Conservation (phyloP, 805 yeast species). For the Candida sithepensis region DNA sequence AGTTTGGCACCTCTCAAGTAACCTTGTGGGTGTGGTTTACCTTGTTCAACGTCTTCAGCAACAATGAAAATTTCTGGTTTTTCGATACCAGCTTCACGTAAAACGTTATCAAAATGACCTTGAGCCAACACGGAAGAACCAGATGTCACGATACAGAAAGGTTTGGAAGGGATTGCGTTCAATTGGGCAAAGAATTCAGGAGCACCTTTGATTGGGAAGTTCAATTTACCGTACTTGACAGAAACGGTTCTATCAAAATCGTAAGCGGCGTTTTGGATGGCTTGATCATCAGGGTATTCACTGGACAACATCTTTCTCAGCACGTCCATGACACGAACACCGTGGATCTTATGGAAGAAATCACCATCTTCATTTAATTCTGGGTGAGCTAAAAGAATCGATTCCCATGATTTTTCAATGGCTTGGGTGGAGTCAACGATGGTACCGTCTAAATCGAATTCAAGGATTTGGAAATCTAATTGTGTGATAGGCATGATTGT, state of each 20-base stretch:
- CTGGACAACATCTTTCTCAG: conserved; percentile 65
- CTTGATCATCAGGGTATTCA: conserved; percentile 14
- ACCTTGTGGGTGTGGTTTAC: conserved; percentile 88
- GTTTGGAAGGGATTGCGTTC: conserved; percentile 40
- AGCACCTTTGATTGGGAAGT: conserved; percentile 76
- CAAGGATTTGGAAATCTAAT: conserved; percentile 23
- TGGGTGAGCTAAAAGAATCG: conserved; percentile 64
- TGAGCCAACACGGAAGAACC: conserved; percentile 76
- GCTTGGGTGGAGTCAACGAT: conserved; percentile 80
- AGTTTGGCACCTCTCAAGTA: conserved; percentile 55
- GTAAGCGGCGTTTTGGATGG: conserved; percentile 13
- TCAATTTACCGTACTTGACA: conserved; percentile 66
- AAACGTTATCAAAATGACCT: conserved; percentile 68
- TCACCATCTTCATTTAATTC: conserved; percentile 38
- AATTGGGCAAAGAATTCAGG: conserved; percentile 55
- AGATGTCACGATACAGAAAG: conserved; percentile 87
- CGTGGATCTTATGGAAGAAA: conserved; percentile 73
- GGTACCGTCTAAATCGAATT: conserved; percentile 88
- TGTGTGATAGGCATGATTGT: conserved; percentile 8
- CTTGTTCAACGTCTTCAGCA: conserved; percentile 73
- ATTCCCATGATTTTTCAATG: conserved; percentile 79
- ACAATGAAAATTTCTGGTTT: conserved; percentile 77
- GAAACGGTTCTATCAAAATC: conserved; percentile 66
- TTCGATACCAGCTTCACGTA: conserved; percentile 40
- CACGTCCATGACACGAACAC: conserved; percentile 79